These are phyloP conservation scores for Silene conica DNA, from an alignment of 148 eudicot genomes.

Conservation along the genomic window DNA sequence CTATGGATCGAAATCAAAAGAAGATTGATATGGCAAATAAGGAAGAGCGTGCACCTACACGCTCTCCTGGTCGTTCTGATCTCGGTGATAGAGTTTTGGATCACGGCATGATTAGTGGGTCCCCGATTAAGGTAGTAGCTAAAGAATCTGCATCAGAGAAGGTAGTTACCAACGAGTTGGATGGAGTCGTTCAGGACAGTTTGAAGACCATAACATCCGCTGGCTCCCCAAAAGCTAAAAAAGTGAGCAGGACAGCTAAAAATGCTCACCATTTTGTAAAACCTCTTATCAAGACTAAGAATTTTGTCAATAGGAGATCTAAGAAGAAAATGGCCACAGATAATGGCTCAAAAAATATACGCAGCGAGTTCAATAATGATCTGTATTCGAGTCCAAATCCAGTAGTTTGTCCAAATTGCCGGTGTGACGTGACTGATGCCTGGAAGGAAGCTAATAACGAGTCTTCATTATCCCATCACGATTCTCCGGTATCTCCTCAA, in stretches of 20 bases:
- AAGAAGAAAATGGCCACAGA: conserved; percentile 38
- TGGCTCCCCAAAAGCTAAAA: conserved; percentile 39
- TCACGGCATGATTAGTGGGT: conserved; percentile 21
- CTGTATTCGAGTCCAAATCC: conserved; percentile 38
- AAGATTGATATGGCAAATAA: conserved; percentile 24
- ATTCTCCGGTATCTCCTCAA: conserved; percentile 30
- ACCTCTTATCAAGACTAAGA: conserved; percentile 56
- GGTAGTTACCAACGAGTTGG: conserved; percentile 32
- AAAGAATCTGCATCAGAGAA: conserved; percentile 26
- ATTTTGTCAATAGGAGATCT: conserved; percentile 47
- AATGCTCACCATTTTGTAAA: conserved; percentile 52
- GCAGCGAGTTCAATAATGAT: conserved; percentile 31
- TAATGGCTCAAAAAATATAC: conserved; percentile 28
- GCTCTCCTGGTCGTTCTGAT: conserved; percentile 28
- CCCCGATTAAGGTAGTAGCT: conserved; percentile 17
- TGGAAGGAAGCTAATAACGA: conserved; percentile 39
- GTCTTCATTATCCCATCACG: conserved; percentile 28
- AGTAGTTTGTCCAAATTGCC: conserved; percentile 79
- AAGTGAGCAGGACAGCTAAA: conserved; percentile 41
- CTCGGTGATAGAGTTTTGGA: conserved; percentile 22
- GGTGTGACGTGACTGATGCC: conserved; percentile 53
- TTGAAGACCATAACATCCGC: conserved; percentile 31
- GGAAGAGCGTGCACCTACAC: conserved; percentile 25
- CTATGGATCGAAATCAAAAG: conserved; percentile 21
- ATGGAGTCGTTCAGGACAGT: conserved; percentile 35